phyloP scores from a whole-genome alignment of 2,329 filamentous ascomycete species.

The Talaromyces sp. region DNA sequence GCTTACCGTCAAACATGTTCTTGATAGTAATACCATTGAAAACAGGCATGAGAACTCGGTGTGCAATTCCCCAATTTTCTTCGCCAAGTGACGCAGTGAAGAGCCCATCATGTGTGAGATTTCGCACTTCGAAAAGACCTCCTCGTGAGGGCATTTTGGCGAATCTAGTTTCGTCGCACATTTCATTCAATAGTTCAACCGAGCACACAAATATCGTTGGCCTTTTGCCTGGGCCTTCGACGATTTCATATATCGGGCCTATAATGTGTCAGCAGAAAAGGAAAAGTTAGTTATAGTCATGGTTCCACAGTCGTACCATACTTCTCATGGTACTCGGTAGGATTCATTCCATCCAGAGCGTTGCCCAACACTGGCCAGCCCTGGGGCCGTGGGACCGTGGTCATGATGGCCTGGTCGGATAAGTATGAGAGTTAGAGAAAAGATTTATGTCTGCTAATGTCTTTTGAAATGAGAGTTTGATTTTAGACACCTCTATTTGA shows the following conservation, averaged over 20 bases:
- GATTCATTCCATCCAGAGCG: not conserved
- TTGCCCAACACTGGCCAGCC: not conserved
- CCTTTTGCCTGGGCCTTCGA: not conserved
- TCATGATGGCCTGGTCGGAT: not conserved
- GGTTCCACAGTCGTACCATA: not conserved
- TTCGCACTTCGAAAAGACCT: conserved; percentile 47
- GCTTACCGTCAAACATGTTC: not conserved
- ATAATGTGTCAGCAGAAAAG: not conserved
- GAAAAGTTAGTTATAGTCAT: not conserved
- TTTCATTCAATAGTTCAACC: not conserved
- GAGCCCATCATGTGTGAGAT: conserved; percentile 59
- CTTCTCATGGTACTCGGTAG: not conserved
- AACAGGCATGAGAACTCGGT: not conserved
- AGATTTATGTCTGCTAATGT: not conserved
- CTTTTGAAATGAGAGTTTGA: not conserved
- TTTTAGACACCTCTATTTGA: not conserved
- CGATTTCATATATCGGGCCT: not conserved
- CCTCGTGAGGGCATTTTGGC: not conserved
- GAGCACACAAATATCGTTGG: not conserved
- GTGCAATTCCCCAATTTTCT: not conserved
- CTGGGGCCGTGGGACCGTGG: not conserved
- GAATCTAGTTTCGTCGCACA: not conserved
- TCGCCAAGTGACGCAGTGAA: conserved; percentile 46
- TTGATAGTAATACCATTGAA: not conserved
- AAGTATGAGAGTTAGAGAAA: not conserved